Base-by-base conservation (phyloP, 2,329 filamentous ascomycete genomes). In the Colletotrichum spaethianum region DNA sequence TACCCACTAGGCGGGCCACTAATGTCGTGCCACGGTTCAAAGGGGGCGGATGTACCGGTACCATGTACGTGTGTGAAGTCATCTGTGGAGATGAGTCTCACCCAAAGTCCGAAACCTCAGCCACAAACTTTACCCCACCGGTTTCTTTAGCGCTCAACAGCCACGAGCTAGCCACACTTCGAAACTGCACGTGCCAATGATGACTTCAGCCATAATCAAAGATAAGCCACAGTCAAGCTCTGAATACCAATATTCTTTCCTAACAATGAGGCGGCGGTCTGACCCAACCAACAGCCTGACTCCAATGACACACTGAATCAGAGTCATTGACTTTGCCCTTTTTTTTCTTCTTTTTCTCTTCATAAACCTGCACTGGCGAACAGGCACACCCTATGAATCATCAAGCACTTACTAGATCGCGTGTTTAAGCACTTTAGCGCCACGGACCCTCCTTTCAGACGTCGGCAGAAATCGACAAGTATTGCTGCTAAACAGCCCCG, bases 1-100 rank as follows among this genome's bases (percentile, higher is more conserved):
- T 56, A 50, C 48, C 65, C 65, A 52, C 28, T 28, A 26, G 33
- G 53, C 53, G 59, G 65, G 44, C 64, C 64, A 63, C 50, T 69
- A 59, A 72, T 55, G 57, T 71, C 50, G 68, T 63, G 64, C 68
- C 69, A 63, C 69, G 69, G 57, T 61, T 42, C n/a, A 44, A 8
- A 40, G 23, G 33, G 44, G n/a, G 31, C n/a, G 36, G 53, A 36
- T 7, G 42, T 18, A n/a, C n/a, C 20, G 26, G n/a, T n/a, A n/a
- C n/a, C 7, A 40, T 56, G 53, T 14, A 18, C 5, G 55, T 18
- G 55, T 7, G 46, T 53, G 48, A 63, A 63, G 67, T 52, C 42
- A 65, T 59, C 33, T 23, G 55, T 42, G 20, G 52, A 33, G 20
- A 23, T 18, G 20, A n/a, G 31, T 6, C 20, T 36, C n/a, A 33